phyloP scores from a whole-genome alignment of 2,329 filamentous ascomycete genomes.

The Diaporthe batatas region DNA sequence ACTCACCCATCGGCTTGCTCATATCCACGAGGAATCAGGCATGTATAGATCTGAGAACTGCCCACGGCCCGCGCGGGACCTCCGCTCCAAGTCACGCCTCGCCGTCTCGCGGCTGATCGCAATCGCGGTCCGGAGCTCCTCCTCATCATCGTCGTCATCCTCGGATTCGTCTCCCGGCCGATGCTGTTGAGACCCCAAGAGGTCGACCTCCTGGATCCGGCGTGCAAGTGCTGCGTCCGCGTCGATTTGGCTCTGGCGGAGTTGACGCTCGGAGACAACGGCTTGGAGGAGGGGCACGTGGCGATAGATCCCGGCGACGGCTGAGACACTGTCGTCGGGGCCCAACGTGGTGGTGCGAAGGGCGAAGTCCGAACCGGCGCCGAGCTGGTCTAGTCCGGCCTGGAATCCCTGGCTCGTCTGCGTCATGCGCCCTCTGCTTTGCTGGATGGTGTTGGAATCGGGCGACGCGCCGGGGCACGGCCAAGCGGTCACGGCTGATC shows the following conservation, averaged over 20 bases:
- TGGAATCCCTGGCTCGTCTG: constrained; percentile 21
- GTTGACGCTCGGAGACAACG: background rate
- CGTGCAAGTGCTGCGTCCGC: constrained; percentile 17
- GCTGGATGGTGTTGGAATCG: background rate
- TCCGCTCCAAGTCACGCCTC: background rate
- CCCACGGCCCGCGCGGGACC: background rate
- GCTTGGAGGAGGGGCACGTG: background rate
- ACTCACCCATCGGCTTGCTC: background rate
- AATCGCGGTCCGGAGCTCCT: background rate
- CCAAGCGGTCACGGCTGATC: constrained; percentile 13
- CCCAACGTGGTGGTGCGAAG: constrained; percentile 2
- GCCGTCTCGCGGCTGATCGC: background rate
- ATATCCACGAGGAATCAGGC: constrained; percentile 1
- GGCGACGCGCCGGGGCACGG: background rate
- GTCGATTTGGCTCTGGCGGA: background rate
- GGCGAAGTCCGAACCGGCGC: background rate
- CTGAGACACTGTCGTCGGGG: constrained; percentile 29
- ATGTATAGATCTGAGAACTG: background rate
- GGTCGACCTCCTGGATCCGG: constrained; percentile 8
- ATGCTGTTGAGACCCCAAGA: background rate
- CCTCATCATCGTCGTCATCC: background rate
- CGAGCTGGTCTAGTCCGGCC: constrained; percentile 19
- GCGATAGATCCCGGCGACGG: constrained; percentile 1
- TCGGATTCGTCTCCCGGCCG: background rate
- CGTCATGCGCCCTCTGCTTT: background rate